A percentile compares a stretch with the other conserved stretches of the same genome.
phyloP scores from a whole-genome alignment of 2,329 filamentous ascomycete genomes.

The Fusarium zealandicum region DNA sequence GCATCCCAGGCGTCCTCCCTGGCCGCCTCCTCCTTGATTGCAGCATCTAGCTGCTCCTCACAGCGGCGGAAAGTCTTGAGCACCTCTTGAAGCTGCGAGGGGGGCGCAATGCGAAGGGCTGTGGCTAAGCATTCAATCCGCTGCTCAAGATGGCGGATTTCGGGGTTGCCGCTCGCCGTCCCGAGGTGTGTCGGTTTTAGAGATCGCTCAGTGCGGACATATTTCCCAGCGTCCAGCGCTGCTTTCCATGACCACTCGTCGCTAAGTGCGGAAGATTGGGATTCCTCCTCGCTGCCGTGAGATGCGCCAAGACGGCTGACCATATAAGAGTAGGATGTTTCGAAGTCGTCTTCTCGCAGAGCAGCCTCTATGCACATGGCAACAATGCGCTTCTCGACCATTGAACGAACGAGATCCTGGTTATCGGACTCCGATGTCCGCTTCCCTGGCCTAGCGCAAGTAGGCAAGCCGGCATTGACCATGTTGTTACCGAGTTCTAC shows the following conservation, averaged over 20 bases:
- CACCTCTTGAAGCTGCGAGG: slow-evolving; percentile 74
- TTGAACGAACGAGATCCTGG: slow-evolving; percentile 43
- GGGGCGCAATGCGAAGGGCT: slow-evolving; percentile 76
- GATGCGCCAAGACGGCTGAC: slow-evolving; percentile 67
- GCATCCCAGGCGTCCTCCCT: slow-evolving; percentile 76
- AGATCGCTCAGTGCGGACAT: slow-evolving; percentile 64
- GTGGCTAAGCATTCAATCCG: slow-evolving; percentile 81
- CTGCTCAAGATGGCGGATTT: slow-evolving; percentile 78
- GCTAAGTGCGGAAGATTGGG: slow-evolving; percentile 20
- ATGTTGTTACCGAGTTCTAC: slow-evolving; percentile 73
- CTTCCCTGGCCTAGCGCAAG: slow-evolving; percentile 16
- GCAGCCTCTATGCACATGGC: slow-evolving; percentile 84
- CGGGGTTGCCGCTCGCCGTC: slow-evolving; percentile 64
- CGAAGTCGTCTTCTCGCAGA: slow-evolving; percentile 79
- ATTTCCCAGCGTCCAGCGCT: slow-evolving; percentile 79
- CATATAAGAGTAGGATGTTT: slow-evolving; percentile 86
- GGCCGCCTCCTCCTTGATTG: slow-evolving; percentile 70
- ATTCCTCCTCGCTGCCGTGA: slow-evolving; percentile 8
- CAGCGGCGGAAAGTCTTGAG: slow-evolving; percentile 77
- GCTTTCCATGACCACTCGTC: slow-evolving; percentile 82
- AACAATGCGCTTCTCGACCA: slow-evolving; percentile 71
- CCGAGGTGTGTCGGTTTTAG: slow-evolving; percentile 65
- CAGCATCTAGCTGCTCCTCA: slow-evolving; percentile 76
- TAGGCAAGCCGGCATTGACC: slow-evolving; percentile 62
- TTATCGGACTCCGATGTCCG: slow-evolving; percentile 27